These are phyloP conservation scores for Luffa aegyptiaca DNA, from an alignment of 306 rosid species.

Conservation along the genomic window DNA sequence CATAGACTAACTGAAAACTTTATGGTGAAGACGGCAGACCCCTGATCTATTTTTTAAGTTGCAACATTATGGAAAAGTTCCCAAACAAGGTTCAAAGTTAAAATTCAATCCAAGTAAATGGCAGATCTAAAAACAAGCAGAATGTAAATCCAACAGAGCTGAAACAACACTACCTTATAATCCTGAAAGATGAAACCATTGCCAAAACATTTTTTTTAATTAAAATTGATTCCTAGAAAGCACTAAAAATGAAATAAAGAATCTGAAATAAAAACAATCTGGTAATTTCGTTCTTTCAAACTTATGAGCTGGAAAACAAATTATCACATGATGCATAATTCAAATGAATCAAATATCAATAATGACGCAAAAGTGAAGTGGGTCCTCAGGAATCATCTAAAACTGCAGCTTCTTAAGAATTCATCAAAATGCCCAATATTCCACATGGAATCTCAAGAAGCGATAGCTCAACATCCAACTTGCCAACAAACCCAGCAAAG, in stretches of 20 bases:
- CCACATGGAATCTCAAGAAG: conserved; percentile 6
- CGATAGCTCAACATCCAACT: not conserved
- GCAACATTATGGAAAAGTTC: not conserved
- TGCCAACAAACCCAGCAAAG: not conserved
- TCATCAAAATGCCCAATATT: not conserved
- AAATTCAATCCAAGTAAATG: not conserved
- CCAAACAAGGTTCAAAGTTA: not conserved
- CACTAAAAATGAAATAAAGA: not conserved
- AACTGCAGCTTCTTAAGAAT: not conserved
- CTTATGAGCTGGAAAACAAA: conserved; percentile 5
- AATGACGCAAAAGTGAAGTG: conserved; percentile 7
- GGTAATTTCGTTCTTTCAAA: not conserved
- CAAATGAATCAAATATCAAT: not conserved
- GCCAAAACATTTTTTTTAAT: not conserved
- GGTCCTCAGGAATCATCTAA: not conserved
- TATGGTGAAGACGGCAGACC: not conserved
- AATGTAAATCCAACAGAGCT: not conserved
- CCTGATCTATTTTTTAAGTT: not conserved
- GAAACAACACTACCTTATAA: not conserved
- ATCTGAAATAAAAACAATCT: not conserved
- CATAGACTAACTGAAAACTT: not conserved
- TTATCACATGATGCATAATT: not conserved
- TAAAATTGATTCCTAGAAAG: not conserved
- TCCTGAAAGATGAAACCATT: not conserved
- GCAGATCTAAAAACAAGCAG: not conserved